Evolutionary conservation across 495 filamentous ascomycete species (phyloP), one percentile per base, ranked within the genome.

Genomic region (Penicillium maclennaniae): DNA sequence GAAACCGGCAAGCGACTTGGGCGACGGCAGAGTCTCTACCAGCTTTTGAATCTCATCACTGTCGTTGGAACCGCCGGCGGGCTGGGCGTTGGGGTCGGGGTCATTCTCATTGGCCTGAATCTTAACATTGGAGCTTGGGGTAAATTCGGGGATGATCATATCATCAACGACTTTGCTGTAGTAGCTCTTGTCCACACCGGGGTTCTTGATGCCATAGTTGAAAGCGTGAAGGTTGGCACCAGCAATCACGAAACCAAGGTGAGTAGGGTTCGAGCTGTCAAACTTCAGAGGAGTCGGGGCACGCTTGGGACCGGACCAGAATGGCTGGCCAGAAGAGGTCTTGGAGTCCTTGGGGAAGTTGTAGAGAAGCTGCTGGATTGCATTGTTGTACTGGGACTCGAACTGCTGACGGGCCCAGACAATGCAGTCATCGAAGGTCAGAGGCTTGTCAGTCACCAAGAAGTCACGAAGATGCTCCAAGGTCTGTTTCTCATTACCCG

Each of bases 231-330:
- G 81, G 66, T 95, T 91, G 21, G 93, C 89, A 5, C 83, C 93
- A 31, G 93, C 88, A 53, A 92, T 81, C 46, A 97, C 74, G 66
- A 96, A 99, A 23, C 79, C 80, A 55, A 91, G 81, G 68, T 99
- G 93, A 17, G 89, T 91, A 15, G 84, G 76, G 62, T 96, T 96
- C 16, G 82, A 72, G 49, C 84, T 74, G 61, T 95, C 89, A 55
- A 99, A 99, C 62, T 87, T 90, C 57, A 97, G 72, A 58, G 93
- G 86, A 51, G 92, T 87, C 9, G 95, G 95, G 7, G 95, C 95
- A 63, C 95, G 90, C 82, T 99, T 99, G 17, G 95, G 95, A 39
- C 95, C 95, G 49, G 92, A 97, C 95, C 95, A 99, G 78, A 99
- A 99, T 1, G 83, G 88, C 50, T 92, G 86, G 37, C 95, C 93